phyloP scores from a whole-genome alignment of 2,329 filamentous ascomycete species.

The Cercospora beticola region DNA sequence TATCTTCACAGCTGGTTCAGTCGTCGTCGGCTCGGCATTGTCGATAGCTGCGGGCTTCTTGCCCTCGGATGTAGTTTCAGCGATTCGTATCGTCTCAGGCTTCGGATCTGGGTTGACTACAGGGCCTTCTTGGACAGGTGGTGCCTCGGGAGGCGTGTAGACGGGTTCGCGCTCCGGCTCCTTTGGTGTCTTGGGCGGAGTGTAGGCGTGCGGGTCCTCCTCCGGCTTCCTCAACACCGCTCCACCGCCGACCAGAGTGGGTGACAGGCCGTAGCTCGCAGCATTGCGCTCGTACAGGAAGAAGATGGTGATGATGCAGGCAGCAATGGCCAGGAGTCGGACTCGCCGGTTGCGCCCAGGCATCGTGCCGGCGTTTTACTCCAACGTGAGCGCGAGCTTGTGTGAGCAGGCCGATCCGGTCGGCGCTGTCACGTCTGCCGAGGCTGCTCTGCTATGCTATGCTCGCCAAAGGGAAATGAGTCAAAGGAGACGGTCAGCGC shows the following conservation, averaged over 20 bases:
- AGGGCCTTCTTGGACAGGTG: background rate
- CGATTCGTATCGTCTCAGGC: background rate
- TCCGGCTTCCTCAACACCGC: slow-evolving; percentile 22
- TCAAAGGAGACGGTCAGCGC: background rate
- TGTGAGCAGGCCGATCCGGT: slow-evolving; percentile 12
- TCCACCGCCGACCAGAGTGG: slow-evolving; percentile 23
- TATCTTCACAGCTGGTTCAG: background rate
- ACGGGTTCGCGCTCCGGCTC: slow-evolving; percentile 9
- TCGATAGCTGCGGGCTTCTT: background rate
- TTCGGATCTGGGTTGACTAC: slow-evolving; percentile 13
- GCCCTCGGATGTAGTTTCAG: background rate
- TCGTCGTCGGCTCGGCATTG: background rate
- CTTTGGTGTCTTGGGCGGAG: slow-evolving; percentile 6
- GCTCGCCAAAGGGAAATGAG: background rate
- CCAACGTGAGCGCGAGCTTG: background rate
- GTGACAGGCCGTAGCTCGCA: slow-evolving; percentile 17
- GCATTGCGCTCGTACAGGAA: slow-evolving; percentile 29
- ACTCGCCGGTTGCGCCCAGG: slow-evolving; percentile 29
- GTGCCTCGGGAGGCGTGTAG: slow-evolving; percentile 5
- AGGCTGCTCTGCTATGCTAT: slow-evolving; percentile 4
- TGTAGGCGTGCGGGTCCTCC: slow-evolving; percentile 15
- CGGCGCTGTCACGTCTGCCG: slow-evolving; percentile 9
- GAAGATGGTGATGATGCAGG: slow-evolving; percentile 29
- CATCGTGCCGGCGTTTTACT: slow-evolving; percentile 20
- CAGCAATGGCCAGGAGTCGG: slow-evolving; percentile 28